Conservation (phyloP, 2,329 filamentous ascomycete species). For the Ramichloridium luteum region DNA sequence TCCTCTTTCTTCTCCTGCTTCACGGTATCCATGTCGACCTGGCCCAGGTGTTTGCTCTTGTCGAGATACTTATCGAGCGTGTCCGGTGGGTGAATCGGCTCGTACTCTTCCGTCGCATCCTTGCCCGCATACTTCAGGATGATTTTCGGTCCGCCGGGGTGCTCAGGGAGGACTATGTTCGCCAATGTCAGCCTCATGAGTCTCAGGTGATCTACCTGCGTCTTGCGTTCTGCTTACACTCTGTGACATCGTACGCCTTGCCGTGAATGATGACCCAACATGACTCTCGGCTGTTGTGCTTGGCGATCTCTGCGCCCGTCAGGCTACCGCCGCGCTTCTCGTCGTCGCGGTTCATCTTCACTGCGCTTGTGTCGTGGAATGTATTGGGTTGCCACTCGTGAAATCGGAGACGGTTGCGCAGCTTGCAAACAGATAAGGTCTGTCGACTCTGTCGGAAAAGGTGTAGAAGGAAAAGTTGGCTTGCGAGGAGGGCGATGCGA, state of each 20-base stretch:
- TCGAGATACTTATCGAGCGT: conserved; percentile 74
- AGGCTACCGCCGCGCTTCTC: conserved; percentile 32
- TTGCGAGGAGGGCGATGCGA: too few relatives aligned
- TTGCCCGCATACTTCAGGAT: conserved; percentile 95
- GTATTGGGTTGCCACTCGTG: too few relatives aligned
- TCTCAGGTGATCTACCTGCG: too few relatives aligned
- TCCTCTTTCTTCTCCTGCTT: conserved; percentile 51
- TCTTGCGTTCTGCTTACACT: conserved; percentile 27
- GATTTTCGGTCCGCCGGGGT: conserved; percentile 80
- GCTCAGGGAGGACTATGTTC: conserved; percentile 64
- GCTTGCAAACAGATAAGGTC: too few relatives aligned
- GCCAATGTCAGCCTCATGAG: neutral
- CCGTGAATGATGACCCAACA: conserved; percentile 90
- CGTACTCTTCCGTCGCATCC: conserved; percentile 90
- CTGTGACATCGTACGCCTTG: conserved; percentile 53
- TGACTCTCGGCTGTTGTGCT: conserved; percentile 70
- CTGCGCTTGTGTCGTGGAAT: conserved; percentile 13
- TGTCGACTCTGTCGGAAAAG: too few relatives aligned
- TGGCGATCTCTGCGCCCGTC: conserved; percentile 44
- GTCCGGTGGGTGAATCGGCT: conserved; percentile 81
- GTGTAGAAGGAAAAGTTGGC: too few relatives aligned
- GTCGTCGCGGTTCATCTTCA: conserved; percentile 31
- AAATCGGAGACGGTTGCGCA: too few relatives aligned
- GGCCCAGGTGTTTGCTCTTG: conserved; percentile 73
- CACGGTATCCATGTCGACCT: conserved; percentile 77